Evolutionary conservation across 805 yeast species (phyloP), one percentile per base, ranked within the genome.

Genomic region (Komagataella phaffii): DNA sequence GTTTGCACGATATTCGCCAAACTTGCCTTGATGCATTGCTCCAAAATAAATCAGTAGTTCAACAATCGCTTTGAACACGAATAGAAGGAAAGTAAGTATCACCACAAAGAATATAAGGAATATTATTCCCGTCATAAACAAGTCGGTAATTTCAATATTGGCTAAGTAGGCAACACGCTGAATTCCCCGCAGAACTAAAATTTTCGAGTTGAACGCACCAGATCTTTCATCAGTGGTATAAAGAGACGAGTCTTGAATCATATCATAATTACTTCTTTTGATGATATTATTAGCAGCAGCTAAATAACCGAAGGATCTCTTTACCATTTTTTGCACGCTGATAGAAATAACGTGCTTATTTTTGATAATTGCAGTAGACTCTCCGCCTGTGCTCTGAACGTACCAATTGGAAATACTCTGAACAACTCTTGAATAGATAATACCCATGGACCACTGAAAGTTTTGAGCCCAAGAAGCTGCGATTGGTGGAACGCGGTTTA

Each of bases 391-490:
- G 6, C 96, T 72, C 69, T 91, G 96, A 50, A 91, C 83, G 65
- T 91, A 91, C 99, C 99, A 91, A 64, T 83, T 79, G 57, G 93
- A 84, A 55, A 88, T 85, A 46, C 73, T 65, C 65, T 90, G 96
- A 79, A 91, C 84, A 61, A 89, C 87, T 12, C 68, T 66, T 6
- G 81, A 79, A 51, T 77, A 76, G 59, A 93, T 86, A 56, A 91
- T 83, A 48, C 99, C 99, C 78, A 91, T 78, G 1, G 97, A 82
- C 98, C 98, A 91, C 67, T 80, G 82, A 73, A 93, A 93, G 70
- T 91, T 93, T 68, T 91, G 96, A 36, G 95, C 82, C 99, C 99
- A 91, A 2, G 98, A 90, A 2, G 96, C 88, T 4, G 97, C 98
- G 58, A 93, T 90, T 2, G 99, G 99, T 1, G 99, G 99, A 18